phyloP scores from a whole-genome alignment of 2,329 filamentous ascomycete genomes.

The Thielaviopsis euricoi region DNA sequence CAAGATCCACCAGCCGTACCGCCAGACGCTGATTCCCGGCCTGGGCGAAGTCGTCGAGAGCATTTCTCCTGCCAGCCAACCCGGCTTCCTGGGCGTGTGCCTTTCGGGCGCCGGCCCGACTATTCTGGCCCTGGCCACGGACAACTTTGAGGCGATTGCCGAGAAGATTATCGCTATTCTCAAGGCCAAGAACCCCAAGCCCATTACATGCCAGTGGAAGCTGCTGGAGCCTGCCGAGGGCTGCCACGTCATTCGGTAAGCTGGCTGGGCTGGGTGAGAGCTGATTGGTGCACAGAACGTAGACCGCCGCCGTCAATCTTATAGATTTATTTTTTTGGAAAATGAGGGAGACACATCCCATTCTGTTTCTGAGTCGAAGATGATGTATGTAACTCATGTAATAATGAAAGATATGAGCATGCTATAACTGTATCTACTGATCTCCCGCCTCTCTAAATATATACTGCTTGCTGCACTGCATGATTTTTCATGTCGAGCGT shows the following conservation, averaged over 20 bases:
- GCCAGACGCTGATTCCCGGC: conserved; percentile 78
- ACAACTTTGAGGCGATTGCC: conserved; percentile 79
- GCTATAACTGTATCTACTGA: not conserved
- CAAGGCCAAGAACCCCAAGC: conserved; percentile 34
- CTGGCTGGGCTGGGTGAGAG: not conserved
- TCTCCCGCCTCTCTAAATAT: not conserved
- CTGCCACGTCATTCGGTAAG: conserved; percentile 28
- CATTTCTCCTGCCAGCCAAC: conserved; percentile 74
- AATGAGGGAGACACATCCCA: not conserved
- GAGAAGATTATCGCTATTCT: conserved; percentile 61
- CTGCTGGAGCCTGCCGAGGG: conserved; percentile 77
- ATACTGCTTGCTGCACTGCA: not conserved
- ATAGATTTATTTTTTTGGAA: not conserved
- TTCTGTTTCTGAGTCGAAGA: not conserved
- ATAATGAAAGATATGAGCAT: not conserved
- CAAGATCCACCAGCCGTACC: conserved; percentile 93
- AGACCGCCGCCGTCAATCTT: not conserved
- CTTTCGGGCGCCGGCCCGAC: conserved; percentile 89
- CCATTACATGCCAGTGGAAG: conserved; percentile 67
- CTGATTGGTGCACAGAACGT: not conserved
- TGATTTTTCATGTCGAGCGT: not conserved
- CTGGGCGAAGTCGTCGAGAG: conserved; percentile 79
- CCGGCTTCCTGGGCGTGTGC: conserved; percentile 83
- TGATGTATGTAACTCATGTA: not conserved
- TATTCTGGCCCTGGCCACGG: conserved; percentile 80